Evolutionary conservation across 495 filamentous ascomycete species (phyloP), one percentile per base, ranked within the genome.

Genomic region (Hypoxylon trugodes): DNA sequence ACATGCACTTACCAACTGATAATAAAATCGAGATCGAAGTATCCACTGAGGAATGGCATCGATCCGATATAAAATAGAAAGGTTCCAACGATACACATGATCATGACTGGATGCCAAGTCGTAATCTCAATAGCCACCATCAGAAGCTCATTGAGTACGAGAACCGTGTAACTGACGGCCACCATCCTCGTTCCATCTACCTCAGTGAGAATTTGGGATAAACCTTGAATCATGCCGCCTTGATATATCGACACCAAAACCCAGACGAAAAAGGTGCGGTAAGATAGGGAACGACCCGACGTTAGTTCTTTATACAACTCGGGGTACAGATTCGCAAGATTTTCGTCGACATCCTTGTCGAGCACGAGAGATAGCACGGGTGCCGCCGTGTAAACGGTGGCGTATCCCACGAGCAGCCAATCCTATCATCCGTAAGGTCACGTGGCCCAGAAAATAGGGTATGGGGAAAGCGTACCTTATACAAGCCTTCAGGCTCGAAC

Each of bases 251-350:
- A 93, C 13, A 99, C 88, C 10, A 92, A 80, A n/a, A 97, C 90
- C 96, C 96, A 99, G 63, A 92, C 86, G 77, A 97, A 96, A 75
- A 99, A 99, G 24, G 93, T 96, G 25, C 87, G 86, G 76, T 98
- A 97, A 59, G 88, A 92, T 46, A 99, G 79, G 33, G 89, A 91
- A 19, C 88, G 86, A 13, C 93, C 93, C 0, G 84, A 82, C 4
- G 93, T 97, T 7, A 99, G 76, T 69, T 99, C 96, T 62, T 95
- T 96, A 83, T 99, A 99, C 4, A 99, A 82, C 69, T 99, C 96
- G 2, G 96, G 96, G 73, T 98, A 99, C 25, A 98, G 84, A 66
- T 96, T 96, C 28, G 95, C 92, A 15, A 98, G 84, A 19, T 87
- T 83, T 74, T 97, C 93, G 69, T 97, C 92, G 19, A 99, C 94